Percentiles rank a stretch among this genome's conserved stretches.
Conservation (phyloP, 2,329 filamentous ascomycete species). For the Sporothrix protearum region DNA sequence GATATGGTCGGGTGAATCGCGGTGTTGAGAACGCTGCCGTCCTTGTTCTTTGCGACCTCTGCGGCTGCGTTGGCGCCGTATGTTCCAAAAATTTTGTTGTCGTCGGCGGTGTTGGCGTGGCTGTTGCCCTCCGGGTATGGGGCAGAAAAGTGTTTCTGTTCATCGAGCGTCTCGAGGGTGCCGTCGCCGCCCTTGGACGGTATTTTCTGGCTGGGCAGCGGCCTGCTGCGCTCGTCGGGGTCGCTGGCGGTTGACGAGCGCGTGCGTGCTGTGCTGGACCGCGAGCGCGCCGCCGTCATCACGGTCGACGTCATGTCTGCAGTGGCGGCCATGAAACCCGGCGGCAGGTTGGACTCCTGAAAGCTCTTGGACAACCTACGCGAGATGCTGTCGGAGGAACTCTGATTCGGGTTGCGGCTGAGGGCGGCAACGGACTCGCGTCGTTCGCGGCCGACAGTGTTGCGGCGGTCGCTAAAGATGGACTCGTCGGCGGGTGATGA, state of each 20-base stretch:
- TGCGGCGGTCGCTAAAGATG: conserved; percentile 2
- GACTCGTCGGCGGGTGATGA: not conserved
- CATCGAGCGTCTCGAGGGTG: conserved; percentile 21
- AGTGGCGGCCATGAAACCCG: conserved; percentile 48
- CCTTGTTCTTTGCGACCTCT: not conserved
- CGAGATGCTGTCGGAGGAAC: conserved; percentile 11
- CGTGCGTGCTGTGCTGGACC: conserved; percentile 21
- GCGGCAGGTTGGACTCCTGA: conserved; percentile 45
- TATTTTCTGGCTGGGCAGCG: not conserved
- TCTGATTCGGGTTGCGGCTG: conserved; percentile 18
- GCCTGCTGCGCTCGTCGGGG: conserved; percentile 4
- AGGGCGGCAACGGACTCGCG: conserved; percentile 26
- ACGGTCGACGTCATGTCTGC: conserved; percentile 45
- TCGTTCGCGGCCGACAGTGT: conserved; percentile 23
- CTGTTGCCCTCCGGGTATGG: not conserved
- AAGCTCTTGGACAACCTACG: conserved; percentile 36
- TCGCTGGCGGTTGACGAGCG: conserved; percentile 22
- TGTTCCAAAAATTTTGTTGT: not conserved
- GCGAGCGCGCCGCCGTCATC: conserved; percentile 27
- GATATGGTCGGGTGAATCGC: not conserved
- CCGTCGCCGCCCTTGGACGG: not conserved
- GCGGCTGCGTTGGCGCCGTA: not conserved
- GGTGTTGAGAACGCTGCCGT: not conserved
- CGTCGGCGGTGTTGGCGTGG: not conserved
- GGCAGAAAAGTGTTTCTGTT: conserved; percentile 14